These are phyloP conservation scores for Lecanicillium sp. DNA, from an alignment of 2,329 filamentous ascomycete genomes.

Conservation along the genomic window DNA sequence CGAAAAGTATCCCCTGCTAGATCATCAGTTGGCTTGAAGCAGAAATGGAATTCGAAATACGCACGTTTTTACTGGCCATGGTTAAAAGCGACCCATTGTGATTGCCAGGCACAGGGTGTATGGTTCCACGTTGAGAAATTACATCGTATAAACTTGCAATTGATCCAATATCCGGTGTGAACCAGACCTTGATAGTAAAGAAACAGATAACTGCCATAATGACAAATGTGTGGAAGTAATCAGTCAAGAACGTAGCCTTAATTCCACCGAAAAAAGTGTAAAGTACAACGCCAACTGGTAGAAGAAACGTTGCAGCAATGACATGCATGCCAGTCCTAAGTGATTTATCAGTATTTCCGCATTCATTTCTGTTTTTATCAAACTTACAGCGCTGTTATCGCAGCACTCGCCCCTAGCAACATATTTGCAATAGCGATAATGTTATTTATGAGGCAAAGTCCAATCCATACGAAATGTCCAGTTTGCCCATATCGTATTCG, in stretches of 20 bases:
- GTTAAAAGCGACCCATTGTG: slow-evolving; percentile 45
- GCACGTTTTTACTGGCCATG: slow-evolving; percentile 41
- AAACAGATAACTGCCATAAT: slow-evolving; percentile 44
- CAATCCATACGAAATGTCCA: slow-evolving; percentile 43
- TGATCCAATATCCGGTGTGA: slow-evolving; percentile 37
- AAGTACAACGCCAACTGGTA: slow-evolving; percentile 28
- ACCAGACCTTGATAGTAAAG: slow-evolving; percentile 37
- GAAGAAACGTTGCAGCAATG: slow-evolving; percentile 38
- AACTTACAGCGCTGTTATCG: slow-evolving; percentile 24
- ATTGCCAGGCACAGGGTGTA: slow-evolving; percentile 41
- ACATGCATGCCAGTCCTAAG: slow-evolving; percentile 38
- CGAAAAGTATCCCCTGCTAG: slow-evolving; percentile 36
- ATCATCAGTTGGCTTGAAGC: not conserved
- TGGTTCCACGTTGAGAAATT: slow-evolving; percentile 32
- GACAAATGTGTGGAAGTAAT: slow-evolving; percentile 46
- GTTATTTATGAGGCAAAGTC: slow-evolving; percentile 44
- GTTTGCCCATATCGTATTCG: slow-evolving; percentile 38
- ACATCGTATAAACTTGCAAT: slow-evolving; percentile 40
- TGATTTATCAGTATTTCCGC: too few relatives aligned
- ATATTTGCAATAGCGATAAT: slow-evolving; percentile 45
- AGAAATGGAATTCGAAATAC: slow-evolving; percentile 2
- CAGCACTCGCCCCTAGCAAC: slow-evolving; percentile 31
- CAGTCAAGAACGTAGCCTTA: slow-evolving; percentile 35
- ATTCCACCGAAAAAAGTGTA: slow-evolving; percentile 32
- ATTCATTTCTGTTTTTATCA: too few relatives aligned